Conservation (phyloP, 2,329 filamentous ascomycete species). For the Calonectria honghensis region DNA sequence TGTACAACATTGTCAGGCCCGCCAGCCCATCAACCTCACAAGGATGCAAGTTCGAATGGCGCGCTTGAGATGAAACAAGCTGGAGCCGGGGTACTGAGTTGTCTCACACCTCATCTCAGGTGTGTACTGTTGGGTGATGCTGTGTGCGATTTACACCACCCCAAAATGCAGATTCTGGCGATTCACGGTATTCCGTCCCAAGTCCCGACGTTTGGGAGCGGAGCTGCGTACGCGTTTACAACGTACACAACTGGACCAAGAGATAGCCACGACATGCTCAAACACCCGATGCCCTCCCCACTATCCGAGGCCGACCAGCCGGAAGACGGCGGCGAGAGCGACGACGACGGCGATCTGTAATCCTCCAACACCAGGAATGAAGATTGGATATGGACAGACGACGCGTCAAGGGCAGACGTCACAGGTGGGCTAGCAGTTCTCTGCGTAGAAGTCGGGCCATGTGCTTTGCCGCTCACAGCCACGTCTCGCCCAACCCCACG, state of each 20-base stretch:
- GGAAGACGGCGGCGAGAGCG: conserved; percentile 20
- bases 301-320: conserved; percentile 21
- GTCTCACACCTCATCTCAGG: conserved; percentile 23
- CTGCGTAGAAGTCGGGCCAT: conserved; percentile 14
- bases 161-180: neutral
- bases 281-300: conserved; percentile 14
- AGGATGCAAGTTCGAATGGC: conserved; percentile 43
- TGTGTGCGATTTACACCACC: conserved; percentile 5
- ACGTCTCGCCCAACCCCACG: conserved; percentile 40
- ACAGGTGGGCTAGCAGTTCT: conserved; percentile 38
- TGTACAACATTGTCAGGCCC: conserved; percentile 41
- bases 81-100: conserved; percentile 43
- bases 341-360: conserved; percentile 24
- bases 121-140: conserved; percentile 15
- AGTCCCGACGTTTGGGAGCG: conserved; percentile 13
- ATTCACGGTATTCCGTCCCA: conserved; percentile 22
- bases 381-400: conserved; percentile 33
- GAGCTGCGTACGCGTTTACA: conserved; percentile 34
- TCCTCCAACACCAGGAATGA: conserved; percentile 28
- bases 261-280: conserved; percentile 28
- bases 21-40: conserved; percentile 28
- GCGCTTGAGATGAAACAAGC: conserved; percentile 49
- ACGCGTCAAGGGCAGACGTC: conserved; percentile 45
- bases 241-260: conserved; percentile 22
- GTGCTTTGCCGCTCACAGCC: conserved; percentile 35